These are phyloP conservation scores for Hypoxylon rickii DNA, from an alignment of 495 filamentous ascomycete genomes.

Conservation along the genomic window DNA sequence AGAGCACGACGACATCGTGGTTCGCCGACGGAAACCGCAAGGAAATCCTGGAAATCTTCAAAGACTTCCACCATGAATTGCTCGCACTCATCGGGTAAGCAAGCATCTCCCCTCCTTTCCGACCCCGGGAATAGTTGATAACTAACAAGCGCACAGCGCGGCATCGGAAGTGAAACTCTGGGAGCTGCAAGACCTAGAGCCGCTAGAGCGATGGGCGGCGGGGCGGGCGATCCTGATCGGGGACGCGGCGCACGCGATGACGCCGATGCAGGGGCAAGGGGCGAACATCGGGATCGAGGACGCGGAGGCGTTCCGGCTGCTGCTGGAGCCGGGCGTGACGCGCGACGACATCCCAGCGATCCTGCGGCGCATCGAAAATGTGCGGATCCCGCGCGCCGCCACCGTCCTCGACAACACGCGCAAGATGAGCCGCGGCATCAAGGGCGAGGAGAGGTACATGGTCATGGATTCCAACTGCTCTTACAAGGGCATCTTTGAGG, in stretches of 20 bases:
- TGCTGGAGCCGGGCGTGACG: slow-evolving; percentile 21
- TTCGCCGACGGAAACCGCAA: slow-evolving; percentile 38
- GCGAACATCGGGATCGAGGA: slow-evolving; percentile 47
- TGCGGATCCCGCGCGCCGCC: slow-evolving; percentile 9
- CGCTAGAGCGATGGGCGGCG: slow-evolving; percentile 42
- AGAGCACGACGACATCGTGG: slow-evolving; percentile 34
- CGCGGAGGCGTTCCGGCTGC: slow-evolving; percentile 35
- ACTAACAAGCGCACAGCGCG: slow-evolving; percentile 7
- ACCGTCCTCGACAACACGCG: slow-evolving; percentile 22
- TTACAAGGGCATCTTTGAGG: slow-evolving; percentile 23
- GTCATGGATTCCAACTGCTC: slow-evolving; percentile 27
- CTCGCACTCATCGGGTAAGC: slow-evolving; percentile 34
- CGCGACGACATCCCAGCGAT: slow-evolving; percentile 23
- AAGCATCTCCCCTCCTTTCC: too few relatives aligned
- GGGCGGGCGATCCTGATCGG: slow-evolving; percentile 47
- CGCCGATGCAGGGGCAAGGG: slow-evolving; percentile 45
- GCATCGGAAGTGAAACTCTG: slow-evolving; percentile 39
- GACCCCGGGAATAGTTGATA: neutral
- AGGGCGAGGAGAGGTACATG: slow-evolving; percentile 18
- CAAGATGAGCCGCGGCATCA: slow-evolving; percentile 9
- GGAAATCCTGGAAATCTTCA: slow-evolving; percentile 46
- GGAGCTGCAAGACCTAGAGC: slow-evolving; percentile 52
- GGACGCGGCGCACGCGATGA: slow-evolving; percentile 53
- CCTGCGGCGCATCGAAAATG: slow-evolving; percentile 20
- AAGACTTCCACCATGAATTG: slow-evolving; percentile 42